Evolutionary conservation across 1,284 basidiomycete species (phyloP), one percentile per base, ranked within the genome.

Genomic region (Mycena citricolor): DNA sequence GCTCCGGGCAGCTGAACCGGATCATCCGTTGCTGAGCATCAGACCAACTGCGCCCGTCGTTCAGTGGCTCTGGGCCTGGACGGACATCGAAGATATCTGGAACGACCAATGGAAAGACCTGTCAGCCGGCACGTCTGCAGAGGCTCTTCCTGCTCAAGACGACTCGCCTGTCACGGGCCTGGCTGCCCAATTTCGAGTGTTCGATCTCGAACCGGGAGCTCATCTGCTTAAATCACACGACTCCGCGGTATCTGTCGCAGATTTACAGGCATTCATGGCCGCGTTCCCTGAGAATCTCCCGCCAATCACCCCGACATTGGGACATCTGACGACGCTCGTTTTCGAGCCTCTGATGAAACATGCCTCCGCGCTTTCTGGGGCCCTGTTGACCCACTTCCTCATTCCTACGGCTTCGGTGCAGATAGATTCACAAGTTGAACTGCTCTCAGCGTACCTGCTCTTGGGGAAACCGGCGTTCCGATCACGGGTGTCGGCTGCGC

Each of bases 361-460:
- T 44, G 74, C 81, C 8, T 62, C 72, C 17, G 64, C 68, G 1
- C 69, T 90, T 24, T 86, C 86, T 0, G 65, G 68, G 13, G 73
- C 82, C 3, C 72, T 88, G 3, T 67, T 89, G 11, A 63, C 66
- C 1, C 65, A 81, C 5, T 80, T 86, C 61, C 68, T 88, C 16
- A 68, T 75, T 10, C 69, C 73, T 1, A 61, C 70, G 3, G 76
- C 73, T 8, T 33, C 39, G 25, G 76, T 83, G 33, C 77, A 79
- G 53, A 68, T 86, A 32, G 73, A 68, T 42, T 68, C 76, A 2
- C 87, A 90, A 55, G 71, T 89, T 17, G 58, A 68, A 19, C 68
- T 90, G 30, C 68, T 90, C 21, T 77, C 80, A 10, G 83, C 82
- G 1, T 87, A 85, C 52, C 70, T 88, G 30, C 69, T 90, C 7